phyloP scores from a whole-genome alignment of 768 basidiomycete species.

The Rhodotorula diobovata region DNA sequence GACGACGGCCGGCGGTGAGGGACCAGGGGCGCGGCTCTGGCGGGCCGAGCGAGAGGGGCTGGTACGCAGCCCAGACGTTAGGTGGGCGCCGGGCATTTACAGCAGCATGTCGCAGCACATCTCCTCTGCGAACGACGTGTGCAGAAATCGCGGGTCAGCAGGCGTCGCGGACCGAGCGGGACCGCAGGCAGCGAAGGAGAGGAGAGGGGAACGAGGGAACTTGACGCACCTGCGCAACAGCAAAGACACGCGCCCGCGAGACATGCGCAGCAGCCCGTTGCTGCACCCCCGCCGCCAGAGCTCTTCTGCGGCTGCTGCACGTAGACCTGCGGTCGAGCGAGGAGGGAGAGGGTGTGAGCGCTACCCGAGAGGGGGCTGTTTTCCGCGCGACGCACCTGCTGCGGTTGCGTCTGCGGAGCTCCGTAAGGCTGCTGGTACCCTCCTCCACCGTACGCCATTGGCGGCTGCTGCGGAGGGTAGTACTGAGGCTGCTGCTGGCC shows the following conservation, averaged over 20 bases:
- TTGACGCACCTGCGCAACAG: conserved; percentile 19
- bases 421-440: conserved; percentile 13
- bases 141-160: background rate
- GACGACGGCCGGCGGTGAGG: too few species aligned
- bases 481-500: background rate
- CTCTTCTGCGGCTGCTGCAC: conserved; percentile 28
- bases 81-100: too few species aligned
- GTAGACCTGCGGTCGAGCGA: conserved; percentile 13
- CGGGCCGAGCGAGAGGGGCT: too few species aligned
- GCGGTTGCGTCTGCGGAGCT: conserved; percentile 10
- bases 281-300: conserved; percentile 19
- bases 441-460: conserved; percentile 13
- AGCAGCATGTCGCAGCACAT: conserved; percentile 24
- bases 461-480: conserved; percentile 18
- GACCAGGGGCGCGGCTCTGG: too few species aligned
- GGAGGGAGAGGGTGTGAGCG: background rate
- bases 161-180: background rate
- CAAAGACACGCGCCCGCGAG: conserved; percentile 27
- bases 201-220: too few species aligned
- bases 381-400: background rate
- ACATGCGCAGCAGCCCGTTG: conserved; percentile 27
- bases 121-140: conserved; percentile 1
- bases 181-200: background rate
- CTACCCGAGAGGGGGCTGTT: too few species aligned
- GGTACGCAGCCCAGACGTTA: too few species aligned